phyloP scores from a whole-genome alignment of 805 yeast species.

The Sungouiella thailandica region DNA sequence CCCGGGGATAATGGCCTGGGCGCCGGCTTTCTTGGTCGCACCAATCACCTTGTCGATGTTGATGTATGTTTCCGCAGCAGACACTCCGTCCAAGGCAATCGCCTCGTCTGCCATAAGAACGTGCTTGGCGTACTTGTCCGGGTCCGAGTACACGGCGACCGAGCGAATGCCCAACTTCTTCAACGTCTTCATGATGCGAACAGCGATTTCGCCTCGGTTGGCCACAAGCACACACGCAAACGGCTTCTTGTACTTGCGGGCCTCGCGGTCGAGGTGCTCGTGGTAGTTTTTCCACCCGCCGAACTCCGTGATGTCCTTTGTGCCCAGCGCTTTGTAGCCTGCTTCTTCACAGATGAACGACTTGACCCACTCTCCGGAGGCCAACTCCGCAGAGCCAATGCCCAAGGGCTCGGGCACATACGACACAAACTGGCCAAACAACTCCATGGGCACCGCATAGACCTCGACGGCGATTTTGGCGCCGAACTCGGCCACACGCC shows the following conservation, averaged over 20 bases:
- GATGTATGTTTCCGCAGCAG: constrained; percentile 90
- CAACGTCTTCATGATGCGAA: constrained; percentile 83
- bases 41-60: constrained; percentile 76
- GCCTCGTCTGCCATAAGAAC: constrained; percentile 79
- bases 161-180: constrained; percentile 73
- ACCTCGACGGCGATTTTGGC: constrained; percentile 68
- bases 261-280: constrained; percentile 26
- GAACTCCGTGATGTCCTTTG: constrained; percentile 73
- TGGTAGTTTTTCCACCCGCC: constrained; percentile 86
- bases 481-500: constrained; percentile 58
- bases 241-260: constrained; percentile 42
- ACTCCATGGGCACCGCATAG: constrained; percentile 73
- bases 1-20: constrained; percentile 97
- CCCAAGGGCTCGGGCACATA: constrained; percentile 95
- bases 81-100: constrained; percentile 69
- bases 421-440: constrained; percentile 76
- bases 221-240: constrained; percentile 88
- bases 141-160: constrained; percentile 86
- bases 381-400: constrained; percentile 86
- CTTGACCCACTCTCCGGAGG: constrained; percentile 77
- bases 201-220: constrained; percentile 97
- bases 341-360: constrained; percentile 92
- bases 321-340: constrained; percentile 70
- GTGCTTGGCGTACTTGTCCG: constrained; percentile 85
- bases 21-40: constrained; percentile 78